Base-by-base conservation (phyloP, 768 basidiomycete genomes). In the Macrolepiota fuliginosa region DNA sequence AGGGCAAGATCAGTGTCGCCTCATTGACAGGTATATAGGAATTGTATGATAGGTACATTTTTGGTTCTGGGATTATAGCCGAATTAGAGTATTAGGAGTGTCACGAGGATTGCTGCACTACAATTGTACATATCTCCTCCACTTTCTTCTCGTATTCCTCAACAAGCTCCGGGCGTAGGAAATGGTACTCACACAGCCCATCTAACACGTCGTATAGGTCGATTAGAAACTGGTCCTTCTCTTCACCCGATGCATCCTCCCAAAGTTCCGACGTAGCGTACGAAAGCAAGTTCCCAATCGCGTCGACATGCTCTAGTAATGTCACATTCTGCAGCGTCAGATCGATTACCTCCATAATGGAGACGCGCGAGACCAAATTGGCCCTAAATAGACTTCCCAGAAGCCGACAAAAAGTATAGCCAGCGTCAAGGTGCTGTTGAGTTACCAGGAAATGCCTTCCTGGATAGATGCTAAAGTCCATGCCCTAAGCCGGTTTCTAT, bases 81-180 rank as follows among this genome's bases (percentile, higher is more conserved):
- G 15, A 45, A 17, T 45, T 9, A 25, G 17, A n/a, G 25, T 32
- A 32, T 32, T 19, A n/a, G 17, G 27, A n/a, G 10, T 25, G 46
- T 27, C 22, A 24, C 15, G 54, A 25, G 7, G 27, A 15, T 15
- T 22, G 19, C 13, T 17, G 36, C 47, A 50, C 46, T 36, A 58
- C 47, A 35, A 37, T 50, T 22, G 35, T 17, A 19, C 58, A 59
- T 24, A 59, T 59, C 17, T 59, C 37, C 27, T 52, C 50, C 39
- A 59, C 49, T 19, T 53, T 59, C 29, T 42, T 45, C 39, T 59
- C 58, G 36, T 59, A 59, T 24, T 59, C 58, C 12, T 59, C 50
- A 4, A 59, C 24, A 11, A 59, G 58, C 39, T 59, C 58, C 29
- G 39, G 27, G 19, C 51, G 58, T 9, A 59, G 50, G 5, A 24